These are phyloP conservation scores for Neopestalotiopsis rosae DNA, from an alignment of 2,329 filamentous ascomycete genomes.

Conservation along the genomic window DNA sequence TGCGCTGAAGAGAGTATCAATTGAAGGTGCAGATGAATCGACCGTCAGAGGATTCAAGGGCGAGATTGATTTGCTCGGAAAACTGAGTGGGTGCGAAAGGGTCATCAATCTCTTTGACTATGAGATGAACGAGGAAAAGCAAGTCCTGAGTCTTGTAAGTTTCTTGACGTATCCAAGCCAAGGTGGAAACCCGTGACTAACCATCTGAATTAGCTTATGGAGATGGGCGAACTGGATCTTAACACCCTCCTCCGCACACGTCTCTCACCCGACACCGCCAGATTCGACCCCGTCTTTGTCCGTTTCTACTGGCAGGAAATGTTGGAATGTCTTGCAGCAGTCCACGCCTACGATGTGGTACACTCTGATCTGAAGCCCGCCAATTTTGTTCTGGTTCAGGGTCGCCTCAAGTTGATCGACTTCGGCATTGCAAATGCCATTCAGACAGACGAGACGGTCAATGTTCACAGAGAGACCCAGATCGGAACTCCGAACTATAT, in stretches of 20 bases:
- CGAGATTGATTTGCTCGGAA: conserved; percentile 89
- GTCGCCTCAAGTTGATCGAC: conserved; percentile 92
- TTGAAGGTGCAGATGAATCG: conserved; percentile 86
- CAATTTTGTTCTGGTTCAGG: conserved; percentile 93
- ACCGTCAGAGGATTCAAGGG: conserved; percentile 89
- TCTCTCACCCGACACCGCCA: conserved; percentile 73
- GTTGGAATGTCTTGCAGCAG: conserved; percentile 90
- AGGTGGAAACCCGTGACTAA: neutral
- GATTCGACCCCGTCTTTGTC: conserved; percentile 87
- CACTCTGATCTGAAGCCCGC: conserved; percentile 97
- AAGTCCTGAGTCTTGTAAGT: conserved; percentile 82
- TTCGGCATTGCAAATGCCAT: conserved; percentile 99
- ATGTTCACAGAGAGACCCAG: conserved; percentile 94
- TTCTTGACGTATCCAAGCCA: neutral
- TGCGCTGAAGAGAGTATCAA: conserved; percentile 88
- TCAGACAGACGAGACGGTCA: conserved; percentile 92
- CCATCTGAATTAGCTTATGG: conserved; percentile 74
- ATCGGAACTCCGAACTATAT: conserved; percentile 98
- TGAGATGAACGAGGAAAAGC: conserved; percentile 91
- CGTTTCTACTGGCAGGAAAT: conserved; percentile 99
- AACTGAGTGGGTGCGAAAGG: conserved; percentile 81
- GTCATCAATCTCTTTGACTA: conserved; percentile 92
- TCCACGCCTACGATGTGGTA: conserved; percentile 90
- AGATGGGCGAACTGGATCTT: conserved; percentile 93
- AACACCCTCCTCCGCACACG: conserved; percentile 81